Conservation (phyloP, 2,329 filamentous ascomycete species). For the Colletotrichum tropicale region DNA sequence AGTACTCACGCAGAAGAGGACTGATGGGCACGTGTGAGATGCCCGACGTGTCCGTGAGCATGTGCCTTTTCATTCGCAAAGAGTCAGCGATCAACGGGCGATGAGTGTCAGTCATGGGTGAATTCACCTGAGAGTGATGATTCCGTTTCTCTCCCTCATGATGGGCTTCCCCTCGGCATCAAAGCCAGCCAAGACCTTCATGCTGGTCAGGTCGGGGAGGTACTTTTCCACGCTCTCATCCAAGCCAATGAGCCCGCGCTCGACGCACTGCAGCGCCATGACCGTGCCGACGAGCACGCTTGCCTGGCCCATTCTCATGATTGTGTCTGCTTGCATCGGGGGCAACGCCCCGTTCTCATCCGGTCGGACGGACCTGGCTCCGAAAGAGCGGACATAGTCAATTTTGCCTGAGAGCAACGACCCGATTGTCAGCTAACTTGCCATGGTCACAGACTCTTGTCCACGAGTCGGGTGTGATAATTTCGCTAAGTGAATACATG, state of each 20-base stretch:
- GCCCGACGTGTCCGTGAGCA: constrained; percentile 57
- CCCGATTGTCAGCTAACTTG: neutral
- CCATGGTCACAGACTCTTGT: neutral
- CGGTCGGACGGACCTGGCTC: neutral
- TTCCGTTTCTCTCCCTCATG: constrained; percentile 31
- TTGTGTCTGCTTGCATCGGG: constrained; percentile 32
- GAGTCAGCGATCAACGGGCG: neutral
- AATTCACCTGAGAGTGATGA: constrained; percentile 45
- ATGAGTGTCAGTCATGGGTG: neutral
- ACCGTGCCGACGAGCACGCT: constrained; percentile 54
- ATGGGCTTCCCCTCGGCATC: constrained; percentile 40
- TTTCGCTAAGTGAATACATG: neutral
- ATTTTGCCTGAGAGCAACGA: neutral
- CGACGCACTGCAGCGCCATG: constrained; percentile 57
- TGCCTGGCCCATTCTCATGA: constrained; percentile 38
- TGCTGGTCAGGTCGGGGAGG: constrained; percentile 51
- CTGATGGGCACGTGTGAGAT: constrained; percentile 46
- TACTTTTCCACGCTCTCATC: constrained; percentile 47
- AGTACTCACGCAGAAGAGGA: constrained; percentile 30
- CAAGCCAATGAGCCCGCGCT: constrained; percentile 51
- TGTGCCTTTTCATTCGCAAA: neutral
- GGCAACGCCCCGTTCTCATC: constrained; percentile 31
- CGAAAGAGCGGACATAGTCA: neutral
- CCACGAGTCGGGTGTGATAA: neutral
- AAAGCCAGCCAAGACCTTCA: constrained; percentile 54